Evolutionary conservation across 2,329 filamentous ascomycete species (phyloP).

Genomic region (Fusarium phyllophilum): DNA sequence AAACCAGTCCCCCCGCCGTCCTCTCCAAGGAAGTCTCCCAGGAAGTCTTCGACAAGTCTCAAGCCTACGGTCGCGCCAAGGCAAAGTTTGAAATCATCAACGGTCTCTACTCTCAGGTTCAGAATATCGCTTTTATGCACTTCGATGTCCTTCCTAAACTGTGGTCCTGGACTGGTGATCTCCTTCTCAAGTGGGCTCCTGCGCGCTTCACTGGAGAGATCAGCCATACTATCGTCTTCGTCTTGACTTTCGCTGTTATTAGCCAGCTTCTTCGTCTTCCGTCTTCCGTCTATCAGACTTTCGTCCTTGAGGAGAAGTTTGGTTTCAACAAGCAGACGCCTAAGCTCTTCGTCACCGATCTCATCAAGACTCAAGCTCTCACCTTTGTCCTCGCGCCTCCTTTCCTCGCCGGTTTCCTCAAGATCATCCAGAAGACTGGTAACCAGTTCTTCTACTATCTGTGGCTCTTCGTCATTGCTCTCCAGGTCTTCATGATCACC

Average conservation of each 20-base stretch:
- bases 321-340: slow-evolving; percentile 99
- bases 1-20: slow-evolving; percentile 83
- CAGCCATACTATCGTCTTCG: slow-evolving; percentile 90
- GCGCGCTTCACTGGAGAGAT: slow-evolving; percentile 89
- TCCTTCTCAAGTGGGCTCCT: slow-evolving; percentile 80
- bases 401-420: slow-evolving; percentile 89
- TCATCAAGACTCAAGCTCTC: slow-evolving; percentile 90
- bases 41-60: slow-evolving; percentile 92
- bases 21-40: slow-evolving; percentile 88
- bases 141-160: slow-evolving; percentile 91
- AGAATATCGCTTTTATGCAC: slow-evolving; percentile 90
- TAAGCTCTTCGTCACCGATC: slow-evolving; percentile 86
- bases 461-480: slow-evolving; percentile 88
- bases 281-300: slow-evolving; percentile 89
- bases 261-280: slow-evolving; percentile 84
- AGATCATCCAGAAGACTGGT: slow-evolving; percentile 94
- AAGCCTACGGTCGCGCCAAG: slow-evolving; percentile 96
- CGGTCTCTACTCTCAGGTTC: slow-evolving; percentile 84
- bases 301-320: slow-evolving; percentile 95
- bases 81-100: slow-evolving; percentile 86
- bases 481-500: slow-evolving; percentile 95
- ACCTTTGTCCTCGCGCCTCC: slow-evolving; percentile 83
- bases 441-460: slow-evolving; percentile 98
- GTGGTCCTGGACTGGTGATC: slow-evolving; percentile 82
- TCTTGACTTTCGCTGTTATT: slow-evolving; percentile 85